phyloP scores from a whole-genome alignment of 169 alveolate genomes.

The Eimeria praecox region DNA sequence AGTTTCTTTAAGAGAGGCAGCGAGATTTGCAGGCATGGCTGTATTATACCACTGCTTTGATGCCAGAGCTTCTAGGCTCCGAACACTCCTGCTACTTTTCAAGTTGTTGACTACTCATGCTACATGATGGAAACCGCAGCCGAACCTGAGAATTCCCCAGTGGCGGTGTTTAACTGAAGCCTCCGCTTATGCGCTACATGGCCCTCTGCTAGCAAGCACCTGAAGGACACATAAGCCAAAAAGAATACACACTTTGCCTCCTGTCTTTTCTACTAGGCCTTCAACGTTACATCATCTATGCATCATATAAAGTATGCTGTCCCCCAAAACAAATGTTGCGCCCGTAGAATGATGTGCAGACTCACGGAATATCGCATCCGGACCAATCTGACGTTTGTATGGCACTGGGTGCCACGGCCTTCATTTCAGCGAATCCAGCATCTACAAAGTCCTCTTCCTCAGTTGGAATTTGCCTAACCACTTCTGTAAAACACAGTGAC shows the following conservation, averaged over 20 bases:
- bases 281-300: not conserved
- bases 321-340: not conserved
- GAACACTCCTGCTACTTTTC: no score
- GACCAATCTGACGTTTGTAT: constrained; percentile 36
- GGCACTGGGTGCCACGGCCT: not conserved
- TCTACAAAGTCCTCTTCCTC: not conserved
- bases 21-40: not conserved
- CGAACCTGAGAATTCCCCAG: not conserved
- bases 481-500: not conserved
- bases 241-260: not conserved
- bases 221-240: not conserved
- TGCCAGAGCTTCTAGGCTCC: not conserved
- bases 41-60: not conserved
- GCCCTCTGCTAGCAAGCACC: constrained; percentile 19
- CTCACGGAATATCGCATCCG: constrained; percentile 67
- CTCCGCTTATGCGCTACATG: constrained; percentile 29
- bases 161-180: not conserved
- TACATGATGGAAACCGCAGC: not conserved
- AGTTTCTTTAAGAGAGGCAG: not conserved
- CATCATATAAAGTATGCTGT: no score
- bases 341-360: not conserved
- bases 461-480: not conserved
- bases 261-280: not conserved
- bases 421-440: constrained; percentile 20
- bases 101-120: not conserved